A percentile compares a stretch with the other conserved stretches of the same genome.
These are phyloP conservation scores for Trametes sanguinea DNA, from an alignment of 768 basidiomycete genomes.

Conservation along the genomic window DNA sequence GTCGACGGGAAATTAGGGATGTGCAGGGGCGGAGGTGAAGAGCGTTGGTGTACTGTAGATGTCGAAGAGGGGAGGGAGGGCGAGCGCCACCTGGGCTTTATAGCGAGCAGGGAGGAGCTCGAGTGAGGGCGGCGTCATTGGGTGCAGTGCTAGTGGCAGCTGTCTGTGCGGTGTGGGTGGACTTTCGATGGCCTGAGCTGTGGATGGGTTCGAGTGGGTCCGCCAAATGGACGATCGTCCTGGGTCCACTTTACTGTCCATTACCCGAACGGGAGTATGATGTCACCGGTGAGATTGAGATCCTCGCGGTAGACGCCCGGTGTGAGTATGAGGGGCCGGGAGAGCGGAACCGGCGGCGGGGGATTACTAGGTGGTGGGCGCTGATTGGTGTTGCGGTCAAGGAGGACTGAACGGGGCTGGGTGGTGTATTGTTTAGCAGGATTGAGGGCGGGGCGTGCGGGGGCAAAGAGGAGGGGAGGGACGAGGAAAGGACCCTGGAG, in stretches of 20 bases:
- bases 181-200: background rate
- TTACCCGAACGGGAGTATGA: conserved; percentile 1
- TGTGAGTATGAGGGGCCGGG: too few species aligned
- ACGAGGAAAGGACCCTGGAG: background rate
- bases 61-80: background rate
- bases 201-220: background rate
- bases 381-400: background rate
- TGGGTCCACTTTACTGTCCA: background rate
- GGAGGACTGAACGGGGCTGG: too few species aligned
- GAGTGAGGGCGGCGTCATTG: conserved; percentile 4
- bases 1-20: background rate
- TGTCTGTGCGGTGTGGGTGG: too few species aligned
- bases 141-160: background rate
- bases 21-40: background rate
- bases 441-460: background rate
- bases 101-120: background rate
- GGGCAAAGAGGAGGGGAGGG: background rate
- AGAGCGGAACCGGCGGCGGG: background rate
- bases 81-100: background rate
- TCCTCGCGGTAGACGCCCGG: background rate
- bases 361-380: background rate
- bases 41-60: background rate
- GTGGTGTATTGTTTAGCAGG: too few species aligned
- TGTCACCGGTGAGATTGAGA: background rate
- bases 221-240: background rate